phyloP scores from a whole-genome alignment of 192 early-diverging fungal species.

The Neocallimastix lanati region DNA sequence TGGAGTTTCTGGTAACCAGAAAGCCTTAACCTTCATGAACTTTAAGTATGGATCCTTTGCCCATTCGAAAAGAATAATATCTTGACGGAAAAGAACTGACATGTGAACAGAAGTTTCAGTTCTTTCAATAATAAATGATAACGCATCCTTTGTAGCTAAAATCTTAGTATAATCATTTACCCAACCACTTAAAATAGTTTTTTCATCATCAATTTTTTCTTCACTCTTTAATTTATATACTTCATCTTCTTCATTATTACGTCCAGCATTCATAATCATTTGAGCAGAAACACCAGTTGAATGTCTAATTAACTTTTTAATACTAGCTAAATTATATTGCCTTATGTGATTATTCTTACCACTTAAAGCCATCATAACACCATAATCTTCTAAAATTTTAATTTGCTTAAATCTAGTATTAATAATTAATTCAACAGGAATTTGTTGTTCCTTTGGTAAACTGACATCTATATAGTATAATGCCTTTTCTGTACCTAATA shows the following conservation, averaged over 20 bases:
- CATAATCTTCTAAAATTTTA: conserved; percentile 29
- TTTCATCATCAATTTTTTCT: neutral
- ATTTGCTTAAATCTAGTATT: conserved; percentile 38
- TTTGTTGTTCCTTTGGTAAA: conserved; percentile 9
- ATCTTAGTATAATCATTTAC: conserved; percentile 38
- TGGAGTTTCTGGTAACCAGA: conserved; percentile 43
- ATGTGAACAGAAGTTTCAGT: conserved; percentile 34
- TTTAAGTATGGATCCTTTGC: conserved; percentile 40
- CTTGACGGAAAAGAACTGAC: conserved; percentile 24
- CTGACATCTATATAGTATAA: conserved; percentile 30
- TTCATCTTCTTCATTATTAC: neutral
- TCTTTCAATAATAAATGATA: conserved; percentile 25
- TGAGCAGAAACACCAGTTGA: conserved; percentile 12
- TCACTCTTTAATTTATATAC: neutral
- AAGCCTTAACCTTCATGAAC: conserved; percentile 48
- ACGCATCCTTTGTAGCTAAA: conserved; percentile 25
- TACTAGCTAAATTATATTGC: conserved; percentile 29
- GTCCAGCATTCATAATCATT: conserved; percentile 11
- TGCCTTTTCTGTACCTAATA: conserved; percentile 29
- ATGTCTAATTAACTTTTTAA: conserved; percentile 28
- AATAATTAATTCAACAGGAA: conserved; percentile 23
- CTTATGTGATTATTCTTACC: conserved; percentile 40
- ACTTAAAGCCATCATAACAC: conserved; percentile 30
- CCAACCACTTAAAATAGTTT: neutral
- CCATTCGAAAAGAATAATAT: conserved; percentile 40